Evolutionary conservation across 805 yeast genomes (phyloP).

Genomic region (Osmozyma mogii): DNA sequence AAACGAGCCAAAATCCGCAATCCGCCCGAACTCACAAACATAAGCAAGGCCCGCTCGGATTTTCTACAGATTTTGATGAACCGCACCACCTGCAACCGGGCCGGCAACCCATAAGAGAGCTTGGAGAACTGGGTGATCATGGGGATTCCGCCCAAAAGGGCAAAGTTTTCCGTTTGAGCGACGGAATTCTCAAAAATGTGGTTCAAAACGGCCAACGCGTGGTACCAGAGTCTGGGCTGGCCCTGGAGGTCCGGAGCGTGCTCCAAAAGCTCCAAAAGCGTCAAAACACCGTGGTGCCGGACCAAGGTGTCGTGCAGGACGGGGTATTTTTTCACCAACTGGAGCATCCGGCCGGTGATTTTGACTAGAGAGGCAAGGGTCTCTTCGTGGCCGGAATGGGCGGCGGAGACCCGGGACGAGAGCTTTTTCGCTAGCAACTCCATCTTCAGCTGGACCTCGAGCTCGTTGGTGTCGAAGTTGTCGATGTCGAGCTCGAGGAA

Average conservation of each 20-base stretch:
- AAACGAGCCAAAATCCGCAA: constrained; percentile 36
- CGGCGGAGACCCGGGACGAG: constrained; percentile 22
- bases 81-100: constrained; percentile 29
- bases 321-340: constrained; percentile 32
- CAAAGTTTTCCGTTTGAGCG: constrained; percentile 32
- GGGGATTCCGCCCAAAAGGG: constrained; percentile 38
- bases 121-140: constrained; percentile 29
- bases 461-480: constrained; percentile 32
- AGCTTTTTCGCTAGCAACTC: constrained; percentile 27
- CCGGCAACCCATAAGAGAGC: constrained; percentile 20
- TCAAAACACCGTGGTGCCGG: constrained; percentile 35
- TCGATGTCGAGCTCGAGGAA: constrained; percentile 31
- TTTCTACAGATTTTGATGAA: constrained; percentile 25
- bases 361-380: constrained; percentile 21
- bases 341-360: constrained; percentile 30
- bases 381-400: constrained; percentile 24
- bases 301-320: constrained; percentile 30
- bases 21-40: constrained; percentile 41
- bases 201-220: constrained; percentile 28
- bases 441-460: constrained; percentile 34
- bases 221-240: constrained; percentile 28
- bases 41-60: constrained; percentile 29
- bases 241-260: constrained; percentile 24
- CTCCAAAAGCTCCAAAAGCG: constrained; percentile 32
- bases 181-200: constrained; percentile 21